Evolutionary conservation across 1,139 yeast genomes (phyloP), one percentile per base, ranked within the genome.

Genomic region (Yamadazyma triangularis): DNA sequence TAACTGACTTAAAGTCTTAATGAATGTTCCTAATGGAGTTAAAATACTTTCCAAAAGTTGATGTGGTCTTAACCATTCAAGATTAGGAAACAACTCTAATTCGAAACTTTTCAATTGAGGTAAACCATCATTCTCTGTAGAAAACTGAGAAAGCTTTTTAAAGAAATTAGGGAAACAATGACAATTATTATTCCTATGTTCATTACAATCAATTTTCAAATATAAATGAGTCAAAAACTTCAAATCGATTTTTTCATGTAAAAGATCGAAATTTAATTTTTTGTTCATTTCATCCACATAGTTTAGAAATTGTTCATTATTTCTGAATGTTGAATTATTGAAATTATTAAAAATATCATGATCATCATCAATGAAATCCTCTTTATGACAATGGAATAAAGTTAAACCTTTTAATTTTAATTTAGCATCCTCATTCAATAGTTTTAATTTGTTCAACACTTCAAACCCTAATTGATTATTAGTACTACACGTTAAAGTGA

Each of bases 11-110:
- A 63, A 47, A 1, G 60, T 44, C 26, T 50, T 47, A 13, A 62
- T 40, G 33, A 60, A 59, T 8, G 42, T 43, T 0, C 67, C 64
- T 25, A 63, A 42, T 1, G 70, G 70, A 0, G 56, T 50, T 21
- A 64, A 38, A 9, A 57, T 49, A 28, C 47, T 49, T 32, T 60
- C 64, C 26, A 63, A 43, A 12, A 61, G 45, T 39, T 60, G 64
- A 31, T 58, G 62, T 4, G 70, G 69, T 23, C 67, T 47, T 22
- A 60, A 42, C 70, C 70, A 64, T 31, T 63, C 68, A 19, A 51
- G 36, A 32, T 53, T 56, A n/a, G 67, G 66, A 35, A 53, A 60
- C 21, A 58, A 45, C 38, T 59, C 66, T 25, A 61, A 36, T 35
- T 57, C 63, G 30, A 63, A 55, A 31, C 53, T 52, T 8, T 25